These are phyloP conservation scores for Scenedesmus sp. DNA, from an alignment of 163 green algal species.

Conservation along the genomic window DNA sequence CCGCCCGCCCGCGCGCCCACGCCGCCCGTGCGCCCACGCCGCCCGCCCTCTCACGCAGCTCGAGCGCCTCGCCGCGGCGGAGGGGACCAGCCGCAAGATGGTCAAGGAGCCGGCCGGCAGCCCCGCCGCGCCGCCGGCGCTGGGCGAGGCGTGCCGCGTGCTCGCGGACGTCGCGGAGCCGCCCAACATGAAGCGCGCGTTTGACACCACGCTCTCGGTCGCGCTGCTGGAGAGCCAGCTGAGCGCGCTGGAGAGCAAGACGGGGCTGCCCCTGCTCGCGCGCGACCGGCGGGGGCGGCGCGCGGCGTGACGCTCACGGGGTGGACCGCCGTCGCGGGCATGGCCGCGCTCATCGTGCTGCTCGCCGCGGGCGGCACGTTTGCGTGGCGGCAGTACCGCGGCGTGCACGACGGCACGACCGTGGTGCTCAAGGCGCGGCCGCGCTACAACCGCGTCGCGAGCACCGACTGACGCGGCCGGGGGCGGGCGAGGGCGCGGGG, in stretches of 20 bases:
- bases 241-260: constrained; percentile 50
- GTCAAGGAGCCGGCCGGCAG: constrained; percentile 11
- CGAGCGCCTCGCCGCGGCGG: constrained; percentile 25
- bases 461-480: too few relatives aligned
- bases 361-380: constrained; percentile 29
- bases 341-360: constrained; percentile 60
- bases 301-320: constrained; percentile 67
- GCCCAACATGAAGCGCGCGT: constrained; percentile 61
- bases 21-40: too few relatives aligned
- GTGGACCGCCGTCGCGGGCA: constrained; percentile 66
- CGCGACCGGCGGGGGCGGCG: constrained; percentile 43
- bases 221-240: constrained; percentile 61
- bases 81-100: constrained; percentile 39
- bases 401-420: constrained; percentile 14
- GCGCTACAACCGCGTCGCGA: constrained; percentile 34
- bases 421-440: constrained; percentile 40
- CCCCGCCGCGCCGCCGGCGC: constrained; percentile 6
- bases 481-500: too few relatives aligned
- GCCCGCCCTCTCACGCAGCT: too few relatives aligned
- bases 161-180: constrained; percentile 68
- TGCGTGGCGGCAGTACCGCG: constrained; percentile 37
- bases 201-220: constrained; percentile 62
- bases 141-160: constrained; percentile 47
- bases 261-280: constrained; percentile 41
- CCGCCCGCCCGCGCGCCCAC: not conserved